Percentiles rank a stretch among this genome's conserved stretches.
Conservation (phyloP, 306 rosid genomes). For the Trifolium repens region DNA sequence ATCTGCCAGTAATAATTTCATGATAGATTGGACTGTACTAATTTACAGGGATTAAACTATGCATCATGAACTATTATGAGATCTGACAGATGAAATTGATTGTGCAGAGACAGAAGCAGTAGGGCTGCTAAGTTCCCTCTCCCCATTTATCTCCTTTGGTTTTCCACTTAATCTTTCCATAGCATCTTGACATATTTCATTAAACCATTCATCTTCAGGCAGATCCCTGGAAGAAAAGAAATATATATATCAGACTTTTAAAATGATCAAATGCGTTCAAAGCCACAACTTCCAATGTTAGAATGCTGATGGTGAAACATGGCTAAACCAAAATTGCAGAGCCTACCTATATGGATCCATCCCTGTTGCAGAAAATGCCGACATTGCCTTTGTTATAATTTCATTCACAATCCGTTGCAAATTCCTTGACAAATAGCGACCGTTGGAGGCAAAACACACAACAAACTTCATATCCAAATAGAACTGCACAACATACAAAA, state of each 20-base stretch:
- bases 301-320: conserved; percentile 2
- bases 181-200: conserved; percentile 83
- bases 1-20: conserved; percentile 32
- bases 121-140: conserved; percentile 87
- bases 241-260: conserved; percentile 18
- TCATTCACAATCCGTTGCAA: conserved; percentile 82
- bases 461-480: conserved; percentile 99
- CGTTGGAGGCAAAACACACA: conserved; percentile 86
- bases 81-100: conserved; percentile 88
- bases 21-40: conserved; percentile 35
- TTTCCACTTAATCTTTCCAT: conserved; percentile 87
- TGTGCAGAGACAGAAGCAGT: conserved; percentile 98
- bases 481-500: conserved; percentile 68
- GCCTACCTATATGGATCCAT: conserved; percentile 86
- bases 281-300: background rate
- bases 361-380: conserved; percentile 90
- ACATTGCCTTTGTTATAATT: conserved; percentile 88
- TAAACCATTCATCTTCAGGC: conserved; percentile 96
- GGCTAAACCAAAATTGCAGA: conserved; percentile 5
- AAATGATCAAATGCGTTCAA: conserved; percentile 15
- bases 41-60: conserved; percentile 50
- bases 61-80: conserved; percentile 83
- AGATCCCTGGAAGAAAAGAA: conserved; percentile 59
- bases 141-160: conserved; percentile 83
- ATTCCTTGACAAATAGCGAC: conserved; percentile 88